Evolutionary conservation across 257 asterid species (phyloP).

Genomic region (Scutellaria baicalensis): DNA sequence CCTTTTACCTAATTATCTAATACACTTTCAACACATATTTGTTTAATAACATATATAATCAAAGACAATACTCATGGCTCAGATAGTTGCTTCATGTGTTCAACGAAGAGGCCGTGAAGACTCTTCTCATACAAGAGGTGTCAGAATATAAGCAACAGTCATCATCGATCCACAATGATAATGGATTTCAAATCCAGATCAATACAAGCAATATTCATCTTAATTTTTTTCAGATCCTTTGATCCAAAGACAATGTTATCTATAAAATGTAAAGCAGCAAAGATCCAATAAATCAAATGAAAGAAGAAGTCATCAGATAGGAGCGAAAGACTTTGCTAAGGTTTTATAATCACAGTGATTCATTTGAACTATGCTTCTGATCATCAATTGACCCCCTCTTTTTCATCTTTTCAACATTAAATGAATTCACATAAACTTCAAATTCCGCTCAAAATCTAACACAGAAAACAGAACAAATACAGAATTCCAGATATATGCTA

Average conservation of each 20-base stretch:
- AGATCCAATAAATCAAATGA: neutral
- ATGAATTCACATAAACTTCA: too few species aligned
- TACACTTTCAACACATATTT: too few species aligned
- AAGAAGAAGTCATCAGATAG: conserved; percentile 38
- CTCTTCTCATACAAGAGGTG: conserved; percentile 96
- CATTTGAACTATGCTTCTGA: conserved; percentile 53
- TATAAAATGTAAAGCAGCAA: neutral
- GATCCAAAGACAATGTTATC: too few species aligned
- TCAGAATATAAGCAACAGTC: conserved; percentile 60
- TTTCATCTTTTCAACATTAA: too few species aligned
- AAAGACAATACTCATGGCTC: conserved; percentile 27
- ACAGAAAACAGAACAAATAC: neutral
- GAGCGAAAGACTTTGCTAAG: conserved; percentile 41
- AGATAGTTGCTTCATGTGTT: conserved; percentile 78
- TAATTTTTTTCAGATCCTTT: too few species aligned
- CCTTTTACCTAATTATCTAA: neutral
- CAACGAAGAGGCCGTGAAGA: conserved; percentile 43
- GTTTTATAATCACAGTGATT: conserved; percentile 28
- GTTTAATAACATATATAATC: neutral
- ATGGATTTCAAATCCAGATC: too few species aligned
- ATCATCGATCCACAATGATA: conserved; percentile 18
- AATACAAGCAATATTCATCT: too few species aligned
- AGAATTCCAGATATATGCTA: conserved; percentile 17
- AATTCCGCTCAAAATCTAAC: neutral
- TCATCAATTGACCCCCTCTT: conserved; percentile 26